Conservation (phyloP, 1,139 yeast genomes). For the Suhomyces coccinellae region DNA sequence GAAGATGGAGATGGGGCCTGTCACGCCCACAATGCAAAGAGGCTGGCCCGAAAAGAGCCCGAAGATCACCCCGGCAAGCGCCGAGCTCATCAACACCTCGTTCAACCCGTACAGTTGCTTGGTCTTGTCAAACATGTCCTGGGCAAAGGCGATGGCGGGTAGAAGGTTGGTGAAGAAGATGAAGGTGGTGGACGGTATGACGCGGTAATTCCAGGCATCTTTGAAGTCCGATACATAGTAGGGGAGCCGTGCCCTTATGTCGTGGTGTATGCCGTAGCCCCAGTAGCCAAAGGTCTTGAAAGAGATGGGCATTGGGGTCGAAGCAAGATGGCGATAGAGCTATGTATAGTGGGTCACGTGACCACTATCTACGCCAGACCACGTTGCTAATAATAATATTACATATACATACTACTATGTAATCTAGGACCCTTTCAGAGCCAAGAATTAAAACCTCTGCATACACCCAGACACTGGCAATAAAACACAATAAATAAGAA, state of each 20-base stretch:
- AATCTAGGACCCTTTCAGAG: constrained; percentile 3
- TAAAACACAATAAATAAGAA: constrained; percentile 10
- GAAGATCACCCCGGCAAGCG: constrained; percentile 86
- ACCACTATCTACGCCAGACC: neutral
- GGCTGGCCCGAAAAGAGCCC: constrained; percentile 91
- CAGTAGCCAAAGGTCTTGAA: constrained; percentile 21
- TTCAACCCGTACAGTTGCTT: constrained; percentile 85
- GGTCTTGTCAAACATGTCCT: constrained; percentile 93
- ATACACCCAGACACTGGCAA: constrained; percentile 1
- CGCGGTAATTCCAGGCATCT: constrained; percentile 84
- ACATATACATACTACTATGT: constrained; percentile 11
- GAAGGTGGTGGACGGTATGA: constrained; percentile 80
- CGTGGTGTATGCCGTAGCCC: constrained; percentile 60
- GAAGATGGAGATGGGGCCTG: constrained; percentile 91
- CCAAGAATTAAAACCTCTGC: constrained; percentile 6
- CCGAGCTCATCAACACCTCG: constrained; percentile 80
- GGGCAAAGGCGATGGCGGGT: constrained; percentile 96
- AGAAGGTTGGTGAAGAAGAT: constrained; percentile 86
- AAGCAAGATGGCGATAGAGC: neutral
- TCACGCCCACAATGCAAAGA: constrained; percentile 93
- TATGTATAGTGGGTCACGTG: constrained; percentile 2
- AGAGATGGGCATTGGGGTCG: neutral
- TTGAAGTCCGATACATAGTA: constrained; percentile 73
- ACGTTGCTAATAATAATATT: constrained; percentile 5
- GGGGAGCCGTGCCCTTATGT: constrained; percentile 58